These are phyloP conservation scores for Claviceps capensis DNA, from an alignment of 2,329 filamentous ascomycete species.

Conservation along the genomic window DNA sequence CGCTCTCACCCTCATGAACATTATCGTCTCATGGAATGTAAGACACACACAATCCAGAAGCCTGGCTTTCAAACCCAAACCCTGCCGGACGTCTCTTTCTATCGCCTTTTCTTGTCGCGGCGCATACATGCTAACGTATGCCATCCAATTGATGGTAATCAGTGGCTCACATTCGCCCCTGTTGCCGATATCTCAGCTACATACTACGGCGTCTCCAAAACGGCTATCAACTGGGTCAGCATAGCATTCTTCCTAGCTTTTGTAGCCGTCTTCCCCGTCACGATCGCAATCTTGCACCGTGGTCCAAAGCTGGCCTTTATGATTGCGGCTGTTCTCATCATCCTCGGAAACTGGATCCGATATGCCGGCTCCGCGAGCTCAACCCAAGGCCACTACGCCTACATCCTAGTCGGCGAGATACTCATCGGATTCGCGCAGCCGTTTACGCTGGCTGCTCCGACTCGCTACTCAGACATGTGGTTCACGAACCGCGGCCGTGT, in stretches of 20 bases:
- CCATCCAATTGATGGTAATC: not conserved
- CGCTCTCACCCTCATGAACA: slow-evolving; percentile 77
- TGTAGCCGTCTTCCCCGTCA: slow-evolving; percentile 53
- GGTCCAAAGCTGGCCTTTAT: slow-evolving; percentile 72
- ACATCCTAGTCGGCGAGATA: slow-evolving; percentile 85
- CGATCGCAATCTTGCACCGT: slow-evolving; percentile 65
- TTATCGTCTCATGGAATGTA: slow-evolving; percentile 92
- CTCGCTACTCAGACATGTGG: slow-evolving; percentile 87
- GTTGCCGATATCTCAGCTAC: slow-evolving; percentile 59
- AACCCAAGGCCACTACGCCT: slow-evolving; percentile 50
- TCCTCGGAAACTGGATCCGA: slow-evolving; percentile 84
- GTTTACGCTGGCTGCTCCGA: slow-evolving; percentile 80
- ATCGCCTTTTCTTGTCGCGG: not conserved
- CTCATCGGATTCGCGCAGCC: slow-evolving; percentile 81
- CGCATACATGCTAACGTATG: not conserved
- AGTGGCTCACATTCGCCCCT: slow-evolving; percentile 86
- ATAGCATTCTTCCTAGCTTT: slow-evolving; percentile 83
- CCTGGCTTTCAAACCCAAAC: not conserved
- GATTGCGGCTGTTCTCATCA: slow-evolving; percentile 54
- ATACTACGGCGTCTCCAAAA: slow-evolving; percentile 65
- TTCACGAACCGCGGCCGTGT: slow-evolving; percentile 77
- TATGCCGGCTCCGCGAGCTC: slow-evolving; percentile 52
- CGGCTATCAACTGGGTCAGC: slow-evolving; percentile 82
- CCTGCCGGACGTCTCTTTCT: not conserved
- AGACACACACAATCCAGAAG: slow-evolving; percentile 20